These are phyloP conservation scores for Conidiobolus coronatus DNA, from an alignment of 371 early-diverging fungal species.

Conservation along the genomic window DNA sequence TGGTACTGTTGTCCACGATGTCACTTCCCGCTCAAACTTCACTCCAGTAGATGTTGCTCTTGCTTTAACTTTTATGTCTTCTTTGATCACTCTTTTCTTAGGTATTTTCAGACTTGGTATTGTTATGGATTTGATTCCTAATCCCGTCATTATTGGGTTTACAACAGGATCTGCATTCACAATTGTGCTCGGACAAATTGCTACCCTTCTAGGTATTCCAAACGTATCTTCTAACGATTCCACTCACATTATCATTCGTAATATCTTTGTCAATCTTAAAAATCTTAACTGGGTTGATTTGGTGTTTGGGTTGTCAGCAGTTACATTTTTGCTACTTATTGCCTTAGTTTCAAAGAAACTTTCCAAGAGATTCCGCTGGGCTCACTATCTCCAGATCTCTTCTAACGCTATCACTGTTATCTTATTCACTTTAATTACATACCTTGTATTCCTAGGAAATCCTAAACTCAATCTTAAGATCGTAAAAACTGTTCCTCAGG, in stretches of 20 bases:
- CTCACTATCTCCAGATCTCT: constrained; percentile 17
- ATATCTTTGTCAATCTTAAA: constrained; percentile 20
- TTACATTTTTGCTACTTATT: constrained; percentile 19
- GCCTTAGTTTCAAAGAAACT: constrained; percentile 9
- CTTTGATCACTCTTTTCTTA: constrained; percentile 23
- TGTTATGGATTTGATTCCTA: constrained; percentile 65
- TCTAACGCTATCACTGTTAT: constrained; percentile 21
- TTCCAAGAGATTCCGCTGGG: constrained; percentile 6
- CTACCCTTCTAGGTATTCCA: constrained; percentile 42
- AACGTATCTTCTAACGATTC: constrained; percentile 11
- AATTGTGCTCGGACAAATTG: constrained; percentile 44
- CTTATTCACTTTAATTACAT: constrained; percentile 19
- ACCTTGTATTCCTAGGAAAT: constrained; percentile 10
- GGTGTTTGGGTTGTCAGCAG: constrained; percentile 19
- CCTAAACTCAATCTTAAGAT: constrained; percentile 11
- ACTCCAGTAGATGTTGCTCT: neutral
- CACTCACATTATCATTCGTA: constrained; percentile 21
- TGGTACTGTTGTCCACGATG: neutral
- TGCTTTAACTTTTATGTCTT: neutral
- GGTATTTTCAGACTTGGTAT: constrained; percentile 64
- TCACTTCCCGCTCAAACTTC: neutral
- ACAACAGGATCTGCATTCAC: constrained; percentile 44
- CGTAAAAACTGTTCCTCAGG: constrained; percentile 39
- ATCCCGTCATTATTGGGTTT: constrained; percentile 40
- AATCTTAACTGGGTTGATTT: constrained; percentile 19